Percentiles rank a stretch among this genome's conserved stretches.
These are phyloP conservation scores for Trichopus zeylanicus DNA, from an alignment of 116 monocot genomes.

Conservation along the genomic window DNA sequence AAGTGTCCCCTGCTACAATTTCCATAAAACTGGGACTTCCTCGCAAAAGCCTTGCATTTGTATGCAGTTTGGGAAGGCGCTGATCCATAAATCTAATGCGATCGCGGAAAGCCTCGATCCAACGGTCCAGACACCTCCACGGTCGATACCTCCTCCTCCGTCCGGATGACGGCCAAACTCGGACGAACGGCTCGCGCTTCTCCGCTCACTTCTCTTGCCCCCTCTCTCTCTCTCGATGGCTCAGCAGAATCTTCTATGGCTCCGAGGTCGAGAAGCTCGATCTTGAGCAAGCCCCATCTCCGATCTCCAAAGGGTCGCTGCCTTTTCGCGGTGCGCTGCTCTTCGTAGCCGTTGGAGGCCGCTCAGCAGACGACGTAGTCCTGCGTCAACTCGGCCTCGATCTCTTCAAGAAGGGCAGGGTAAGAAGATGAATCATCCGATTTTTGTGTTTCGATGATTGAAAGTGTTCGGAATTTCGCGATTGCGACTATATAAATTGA, in stretches of 20 bases:
- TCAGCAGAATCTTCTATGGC: too few species aligned
- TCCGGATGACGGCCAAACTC: background rate
- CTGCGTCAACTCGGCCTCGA: slow-evolving; percentile 82
- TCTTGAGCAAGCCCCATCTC: slow-evolving; percentile 1
- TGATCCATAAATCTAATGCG: too few species aligned
- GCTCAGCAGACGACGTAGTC: slow-evolving; percentile 50
- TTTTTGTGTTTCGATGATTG: background rate
- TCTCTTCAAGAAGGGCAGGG: slow-evolving; percentile 91
- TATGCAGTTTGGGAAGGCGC: too few species aligned
- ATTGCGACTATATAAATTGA: background rate
- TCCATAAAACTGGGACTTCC: too few species aligned
- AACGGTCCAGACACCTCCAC: too few species aligned
- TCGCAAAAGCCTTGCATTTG: too few species aligned
- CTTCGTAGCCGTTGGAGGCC: slow-evolving; percentile 21
- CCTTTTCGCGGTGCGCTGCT: slow-evolving; percentile 5
- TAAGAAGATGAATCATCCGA: slow-evolving; percentile 7
- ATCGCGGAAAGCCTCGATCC: too few species aligned
- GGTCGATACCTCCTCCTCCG: too few species aligned
- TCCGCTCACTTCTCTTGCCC: background rate
- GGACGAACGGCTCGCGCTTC: too few species aligned
- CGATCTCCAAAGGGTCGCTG: slow-evolving; percentile 5
- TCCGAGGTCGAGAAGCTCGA: background rate
- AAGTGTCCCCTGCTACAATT: too few species aligned
- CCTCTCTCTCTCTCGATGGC: slow-evolving; percentile 18
- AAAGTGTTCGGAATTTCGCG: too few species aligned